Evolutionary conservation across 805 yeast species (phyloP).

Genomic region (Sugiyamaella chiloensis): DNA sequence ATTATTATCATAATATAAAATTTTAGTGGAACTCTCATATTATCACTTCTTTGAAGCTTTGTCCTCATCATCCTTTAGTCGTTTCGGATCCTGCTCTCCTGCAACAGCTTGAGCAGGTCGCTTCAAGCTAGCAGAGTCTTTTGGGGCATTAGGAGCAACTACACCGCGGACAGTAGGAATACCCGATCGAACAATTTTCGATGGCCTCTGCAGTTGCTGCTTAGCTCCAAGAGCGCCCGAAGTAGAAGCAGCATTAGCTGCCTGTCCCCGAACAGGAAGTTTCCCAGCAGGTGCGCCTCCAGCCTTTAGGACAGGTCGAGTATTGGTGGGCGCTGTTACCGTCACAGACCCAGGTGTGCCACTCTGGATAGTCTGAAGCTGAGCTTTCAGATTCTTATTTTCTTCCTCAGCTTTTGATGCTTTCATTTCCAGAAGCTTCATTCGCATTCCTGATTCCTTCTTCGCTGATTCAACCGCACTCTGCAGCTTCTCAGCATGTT

Average conservation of each 20-base stretch:
- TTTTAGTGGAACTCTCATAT: too few species aligned
- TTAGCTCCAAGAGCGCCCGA: slow-evolving; percentile 2
- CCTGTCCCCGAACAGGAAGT: neutral
- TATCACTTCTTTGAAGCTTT: too few species aligned
- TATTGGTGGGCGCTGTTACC: neutral
- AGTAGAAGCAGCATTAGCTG: neutral
- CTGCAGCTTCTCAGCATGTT: slow-evolving; percentile 20
- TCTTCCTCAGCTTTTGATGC: slow-evolving; percentile 47
- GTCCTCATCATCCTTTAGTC: slow-evolving; percentile 16
- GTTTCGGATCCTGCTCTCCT: slow-evolving; percentile 17
- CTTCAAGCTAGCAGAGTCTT: slow-evolving; percentile 11
- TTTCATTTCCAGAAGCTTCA: slow-evolving; percentile 52
- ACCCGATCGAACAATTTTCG: neutral
- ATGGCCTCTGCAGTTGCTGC: neutral
- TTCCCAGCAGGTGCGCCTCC: neutral
- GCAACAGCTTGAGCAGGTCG: slow-evolving; percentile 13
- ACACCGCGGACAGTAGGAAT: neutral
- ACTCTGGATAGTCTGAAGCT: neutral
- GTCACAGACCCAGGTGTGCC: neutral
- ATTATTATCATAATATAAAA: neutral
- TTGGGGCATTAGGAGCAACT: neutral
- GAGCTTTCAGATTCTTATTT: slow-evolving; percentile 1
- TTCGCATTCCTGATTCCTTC: slow-evolving; percentile 57
- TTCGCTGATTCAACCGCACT: slow-evolving; percentile 40
- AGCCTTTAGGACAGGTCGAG: neutral